Evolutionary conservation across 2,329 filamentous ascomycete genomes (phyloP), one percentile per base, ranked within the genome.

Genomic region (Penicillium sp.): DNA sequence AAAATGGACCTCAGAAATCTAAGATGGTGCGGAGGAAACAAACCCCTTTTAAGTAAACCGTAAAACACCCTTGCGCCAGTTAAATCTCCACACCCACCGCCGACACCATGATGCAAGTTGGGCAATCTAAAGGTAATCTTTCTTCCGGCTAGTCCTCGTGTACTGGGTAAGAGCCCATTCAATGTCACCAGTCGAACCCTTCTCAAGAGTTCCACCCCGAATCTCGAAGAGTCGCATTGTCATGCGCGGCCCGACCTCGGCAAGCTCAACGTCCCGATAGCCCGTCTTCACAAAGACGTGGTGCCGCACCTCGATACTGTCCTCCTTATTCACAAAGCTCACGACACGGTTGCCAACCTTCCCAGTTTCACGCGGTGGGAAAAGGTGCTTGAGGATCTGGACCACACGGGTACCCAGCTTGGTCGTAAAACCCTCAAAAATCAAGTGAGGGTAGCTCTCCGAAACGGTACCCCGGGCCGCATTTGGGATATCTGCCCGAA

Each of bases 121-220:
- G 31, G 23, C 27, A 36, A 23, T 39, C 64, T 51, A 96, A 39
- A 96, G 76, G 62, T 94, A 95, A 60, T 94, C 88, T 81, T 96
- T 96, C 80, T 97, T 97, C 70, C 83, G 82, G 56, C 85, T 84
- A 10, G 91, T 97, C 53, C 93, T 78, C 7, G 91, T 98, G 67
- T 95, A 98, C 62, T 96, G 91, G 47, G 87, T 94, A 49, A 98
- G 75, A 49, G 93, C 86, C 93, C 93, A 98, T 69, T 98, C 93
- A 4, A 94, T 82, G 67, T 98, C 93, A 3, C 91, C 91, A 53
- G 94, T 87, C 66, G 94, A 94, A 59, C 90, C 66, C 47, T 72
- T 94, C 62, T 97, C 93, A 45, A 96, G 72, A 3, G 91, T 94
- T 11, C 93, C 91, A 37, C 84, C 84, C 32, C 90, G 78, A 47